These are phyloP conservation scores for Globisporangium spiculum DNA, from an alignment of 352 stramenopile genomes.

Conservation along the genomic window DNA sequence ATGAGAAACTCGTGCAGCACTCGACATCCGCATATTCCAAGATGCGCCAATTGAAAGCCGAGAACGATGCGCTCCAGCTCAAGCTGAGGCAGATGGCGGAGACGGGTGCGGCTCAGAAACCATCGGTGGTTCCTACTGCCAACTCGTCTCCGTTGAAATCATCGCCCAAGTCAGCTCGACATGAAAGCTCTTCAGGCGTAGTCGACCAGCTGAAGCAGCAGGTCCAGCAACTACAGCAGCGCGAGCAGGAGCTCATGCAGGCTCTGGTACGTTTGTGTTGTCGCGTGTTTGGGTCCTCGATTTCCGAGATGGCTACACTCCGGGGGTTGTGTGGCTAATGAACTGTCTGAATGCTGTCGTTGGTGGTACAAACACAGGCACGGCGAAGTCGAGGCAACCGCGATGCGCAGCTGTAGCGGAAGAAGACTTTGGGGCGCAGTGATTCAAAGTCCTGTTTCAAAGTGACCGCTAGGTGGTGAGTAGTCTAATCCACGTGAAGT, in stretches of 20 bases:
- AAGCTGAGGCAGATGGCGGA: constrained; percentile 10
- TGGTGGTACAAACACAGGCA: constrained; percentile 21
- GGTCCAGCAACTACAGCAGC: constrained; percentile 65
- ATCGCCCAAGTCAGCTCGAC: constrained; percentile 12
- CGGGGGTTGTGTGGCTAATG: neutral
- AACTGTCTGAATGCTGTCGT: too few species aligned
- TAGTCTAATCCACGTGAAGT: neutral
- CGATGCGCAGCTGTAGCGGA: constrained; percentile 20
- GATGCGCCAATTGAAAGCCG: constrained; percentile 33
- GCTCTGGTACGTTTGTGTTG: constrained; percentile 47
- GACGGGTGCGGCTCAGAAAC: constrained; percentile 8
- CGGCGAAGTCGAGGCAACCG: constrained; percentile 49
- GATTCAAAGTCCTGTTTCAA: neutral
- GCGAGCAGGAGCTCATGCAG: constrained; percentile 83
- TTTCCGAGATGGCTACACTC: constrained; percentile 4
- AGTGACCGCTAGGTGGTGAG: neutral
- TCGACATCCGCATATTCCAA: constrained; percentile 26
- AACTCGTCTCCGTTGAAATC: neutral
- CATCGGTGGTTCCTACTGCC: neutral
- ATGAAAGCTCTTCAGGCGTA: neutral
- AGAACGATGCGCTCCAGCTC: constrained; percentile 47
- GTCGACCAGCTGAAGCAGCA: constrained; percentile 48
- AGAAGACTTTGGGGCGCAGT: neutral
- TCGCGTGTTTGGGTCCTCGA: neutral
- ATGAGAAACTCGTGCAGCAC: constrained; percentile 43